Conservation (phyloP, 108 stramenopile genomes). For the Cyclostephanos tholiformis region DNA sequence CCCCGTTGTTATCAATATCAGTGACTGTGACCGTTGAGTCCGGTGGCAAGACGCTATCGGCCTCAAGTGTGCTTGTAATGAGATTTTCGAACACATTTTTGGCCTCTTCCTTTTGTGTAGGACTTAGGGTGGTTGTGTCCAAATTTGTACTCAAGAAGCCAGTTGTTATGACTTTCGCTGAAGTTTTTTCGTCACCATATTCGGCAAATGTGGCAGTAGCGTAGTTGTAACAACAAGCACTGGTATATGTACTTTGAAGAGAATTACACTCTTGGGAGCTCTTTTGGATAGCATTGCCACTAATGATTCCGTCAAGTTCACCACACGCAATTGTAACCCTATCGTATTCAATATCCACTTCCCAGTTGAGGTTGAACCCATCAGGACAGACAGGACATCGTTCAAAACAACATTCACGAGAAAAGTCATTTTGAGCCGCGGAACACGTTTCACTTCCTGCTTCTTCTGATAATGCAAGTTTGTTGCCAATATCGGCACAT, state of each 20-base stretch:
- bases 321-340: constrained; percentile 42
- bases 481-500: constrained; percentile 42
- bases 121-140: constrained; percentile 22
- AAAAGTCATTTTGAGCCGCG: constrained; percentile 25
- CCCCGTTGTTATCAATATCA: constrained; percentile 15
- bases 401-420: constrained; percentile 36
- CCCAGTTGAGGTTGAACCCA: constrained; percentile 50
- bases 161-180: constrained; percentile 10
- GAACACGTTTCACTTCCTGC: constrained; percentile 37
- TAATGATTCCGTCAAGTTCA: constrained; percentile 43
- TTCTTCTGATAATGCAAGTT: constrained; percentile 44
- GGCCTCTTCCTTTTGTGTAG: constrained; percentile 16
- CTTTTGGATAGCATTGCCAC: constrained; percentile 30
- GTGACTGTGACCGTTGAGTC: constrained; percentile 24
- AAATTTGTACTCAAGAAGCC: constrained; percentile 19
- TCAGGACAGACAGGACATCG: constrained; percentile 44
- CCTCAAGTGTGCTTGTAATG: constrained; percentile 19
- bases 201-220: constrained; percentile 33
- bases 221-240: constrained; percentile 52
- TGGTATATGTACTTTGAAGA: constrained; percentile 45
- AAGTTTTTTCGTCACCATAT: neutral
- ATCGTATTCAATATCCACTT: constrained; percentile 48
- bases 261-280: constrained; percentile 33
- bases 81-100: constrained; percentile 20
- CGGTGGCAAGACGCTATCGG: constrained; percentile 6